These are phyloP conservation scores for Verticillium isaacii DNA, from an alignment of 2,329 filamentous ascomycete species.

Conservation along the genomic window DNA sequence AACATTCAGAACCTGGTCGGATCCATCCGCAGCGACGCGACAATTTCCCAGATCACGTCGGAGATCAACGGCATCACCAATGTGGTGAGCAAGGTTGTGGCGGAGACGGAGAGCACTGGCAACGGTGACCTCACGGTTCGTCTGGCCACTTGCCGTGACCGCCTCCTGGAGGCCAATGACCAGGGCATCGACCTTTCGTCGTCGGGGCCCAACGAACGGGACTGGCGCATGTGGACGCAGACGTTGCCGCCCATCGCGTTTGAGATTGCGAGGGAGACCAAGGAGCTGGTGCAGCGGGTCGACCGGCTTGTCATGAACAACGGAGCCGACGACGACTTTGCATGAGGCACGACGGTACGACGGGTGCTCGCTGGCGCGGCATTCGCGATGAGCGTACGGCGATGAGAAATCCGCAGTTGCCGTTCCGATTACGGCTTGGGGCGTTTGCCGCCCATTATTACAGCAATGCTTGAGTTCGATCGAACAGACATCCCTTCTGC, in stretches of 20 bases:
- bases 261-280: constrained; percentile 76
- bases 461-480: neutral
- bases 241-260: constrained; percentile 81
- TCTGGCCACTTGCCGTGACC: constrained; percentile 58
- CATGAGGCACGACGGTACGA: constrained; percentile 21
- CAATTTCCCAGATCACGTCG: constrained; percentile 59
- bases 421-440: neutral
- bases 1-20: constrained; percentile 78
- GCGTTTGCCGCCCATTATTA: neutral
- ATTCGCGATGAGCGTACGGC: neutral
- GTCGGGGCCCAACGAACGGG: constrained; percentile 44
- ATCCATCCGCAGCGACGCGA: constrained; percentile 61
- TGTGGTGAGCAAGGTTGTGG: constrained; percentile 66
- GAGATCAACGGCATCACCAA: constrained; percentile 67
- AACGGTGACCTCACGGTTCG: constrained; percentile 48
- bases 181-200: constrained; percentile 56
- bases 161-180: constrained; percentile 59
- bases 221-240: constrained; percentile 62
- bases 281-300: constrained; percentile 56
- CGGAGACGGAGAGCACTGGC: constrained; percentile 56
- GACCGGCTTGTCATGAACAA: constrained; percentile 30
- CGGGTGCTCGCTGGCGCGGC: neutral
- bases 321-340: constrained; percentile 39
- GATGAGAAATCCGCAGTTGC: too few relatives aligned
- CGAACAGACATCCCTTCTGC: neutral